Evolutionary conservation across 2,329 filamentous ascomycete species (phyloP), one percentile per base, ranked within the genome.

Genomic region (Scedosporium aurantiacum): DNA sequence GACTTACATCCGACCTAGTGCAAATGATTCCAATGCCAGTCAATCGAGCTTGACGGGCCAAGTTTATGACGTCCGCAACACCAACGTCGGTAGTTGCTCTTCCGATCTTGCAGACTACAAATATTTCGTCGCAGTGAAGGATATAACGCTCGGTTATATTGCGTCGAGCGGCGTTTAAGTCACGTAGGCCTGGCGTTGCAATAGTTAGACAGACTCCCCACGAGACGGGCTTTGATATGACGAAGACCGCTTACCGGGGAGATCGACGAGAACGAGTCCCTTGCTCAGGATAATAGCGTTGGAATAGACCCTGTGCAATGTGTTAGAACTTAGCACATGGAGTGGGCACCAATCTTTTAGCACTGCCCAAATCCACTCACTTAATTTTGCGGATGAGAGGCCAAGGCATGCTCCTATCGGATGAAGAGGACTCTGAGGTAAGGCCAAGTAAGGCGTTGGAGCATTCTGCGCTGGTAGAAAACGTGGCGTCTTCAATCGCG

Each of bases 251-350:
- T 23, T 70, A 78, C 76, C 77, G 27, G 78, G 78, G 18, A 81
- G 72, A 62, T 81, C 78, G 0, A 78, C 78, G 5, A 81, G 70
- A 3, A 80, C 66, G 1, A 81, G 70, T 0, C 78, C 79, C 60
- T 74, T 76, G 61, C 76, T 78, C 7, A 81, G 65, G 18, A 81
- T 78, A 63, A 78, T 68, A 0, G 78, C 73, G 14, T 76, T 74
- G 10, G 74, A 63, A 47, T 69, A 76, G 0, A 81, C 76, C 58
- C 76, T 79, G 43, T n/a, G 12, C 5, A 21, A 8, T 37, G 10
- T 12, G 32, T 37, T 37, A 37, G 32, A 12, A 37, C 10, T n/a
- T n/a, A n/a, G n/a, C n/a, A n/a, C n/a, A n/a, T n/a, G n/a, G n/a
- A n/a, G 10, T 3, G 2, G 32, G 14, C 14, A 1, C 1, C 8